phyloP scores from a whole-genome alignment of 2,329 filamentous ascomycete species.

The Aspergillus floridensis region DNA sequence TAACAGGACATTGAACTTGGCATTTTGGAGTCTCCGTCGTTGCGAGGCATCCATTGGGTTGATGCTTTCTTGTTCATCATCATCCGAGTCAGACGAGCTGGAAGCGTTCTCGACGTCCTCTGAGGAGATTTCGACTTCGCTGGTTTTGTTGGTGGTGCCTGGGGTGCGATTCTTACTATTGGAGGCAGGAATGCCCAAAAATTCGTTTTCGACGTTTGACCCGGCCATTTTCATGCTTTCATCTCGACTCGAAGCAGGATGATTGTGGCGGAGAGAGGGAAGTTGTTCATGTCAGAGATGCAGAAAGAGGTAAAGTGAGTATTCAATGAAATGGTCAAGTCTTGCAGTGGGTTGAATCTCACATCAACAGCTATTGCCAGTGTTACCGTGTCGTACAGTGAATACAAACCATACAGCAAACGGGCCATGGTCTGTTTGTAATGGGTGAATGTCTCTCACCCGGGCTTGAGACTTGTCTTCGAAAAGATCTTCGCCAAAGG shows the following conservation, averaged over 20 bases:
- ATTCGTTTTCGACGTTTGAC: neutral
- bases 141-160: neutral
- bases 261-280: too few species aligned
- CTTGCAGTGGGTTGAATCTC: too few species aligned
- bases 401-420: neutral
- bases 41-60: slow-evolving; percentile 35
- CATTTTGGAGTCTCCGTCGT: slow-evolving; percentile 51
- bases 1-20: slow-evolving; percentile 50
- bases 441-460: too few species aligned
- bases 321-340: too few species aligned
- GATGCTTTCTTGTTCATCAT: slow-evolving; percentile 24
- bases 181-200: neutral
- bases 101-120: slow-evolving; percentile 8
- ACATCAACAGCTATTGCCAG: neutral
- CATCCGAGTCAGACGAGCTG: slow-evolving; percentile 27
- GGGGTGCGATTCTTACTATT: neutral
- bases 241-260: neutral
- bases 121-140: neutral
- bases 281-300: neutral
- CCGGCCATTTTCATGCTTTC: neutral
- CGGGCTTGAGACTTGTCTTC: too few species aligned
- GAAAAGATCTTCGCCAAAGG: too few species aligned
- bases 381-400: neutral
- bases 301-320: neutral
- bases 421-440: neutral